Base-by-base conservation (phyloP, 371 early-diverging fungal genomes). In the Rhizopus stolonifer region DNA sequence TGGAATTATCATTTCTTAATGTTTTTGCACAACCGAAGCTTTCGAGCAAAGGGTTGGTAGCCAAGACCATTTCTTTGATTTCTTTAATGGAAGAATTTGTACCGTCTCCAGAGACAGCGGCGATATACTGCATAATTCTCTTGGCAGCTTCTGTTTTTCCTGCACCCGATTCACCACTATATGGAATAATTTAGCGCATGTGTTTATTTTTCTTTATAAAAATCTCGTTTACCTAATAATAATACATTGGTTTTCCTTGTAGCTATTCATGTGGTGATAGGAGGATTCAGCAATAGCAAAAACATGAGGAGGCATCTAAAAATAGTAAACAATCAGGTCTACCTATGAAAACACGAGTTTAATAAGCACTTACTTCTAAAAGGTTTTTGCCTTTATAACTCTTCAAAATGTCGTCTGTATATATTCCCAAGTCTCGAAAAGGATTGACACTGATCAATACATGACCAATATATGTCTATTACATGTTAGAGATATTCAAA, bases 1-100 rank as follows among this genome's bases (percentile, higher is more conserved):
- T 91, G 2, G 96, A 96, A 74, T 99, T 99, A 74, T 99, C 95
- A 79, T 99, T 99, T 60, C 96, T 84, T 54, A 96, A 68, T 2
- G 99, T 99, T 69, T 99, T 98, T 38, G 99, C 99, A 77, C 99
- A 99, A 45, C 99, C 99, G 82, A 99, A 99, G 50, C 96, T 92
- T 75, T 99, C 99, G 19, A 99, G 77, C 33, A 99, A 75, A 15
- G 98, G 96, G 72, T 98, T 98, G 4, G 96, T 94, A 18, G 93
- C 96, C 54, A 97, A 77, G 45, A 98, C 96, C 87, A 96, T 96
- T 52, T 89, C 87, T 70, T 96, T 98, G 62, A 96, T 90, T 59
- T 93, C 88, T 53, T 93, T 88, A 54, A 98, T 93, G 17, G 86
- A 84, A 11, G 89, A 77, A 6, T 84, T 88, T 25, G 60, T 51